Base-by-base conservation (phyloP, 2,329 filamentous ascomycete species). In the Hymenoscyphus albidus region DNA sequence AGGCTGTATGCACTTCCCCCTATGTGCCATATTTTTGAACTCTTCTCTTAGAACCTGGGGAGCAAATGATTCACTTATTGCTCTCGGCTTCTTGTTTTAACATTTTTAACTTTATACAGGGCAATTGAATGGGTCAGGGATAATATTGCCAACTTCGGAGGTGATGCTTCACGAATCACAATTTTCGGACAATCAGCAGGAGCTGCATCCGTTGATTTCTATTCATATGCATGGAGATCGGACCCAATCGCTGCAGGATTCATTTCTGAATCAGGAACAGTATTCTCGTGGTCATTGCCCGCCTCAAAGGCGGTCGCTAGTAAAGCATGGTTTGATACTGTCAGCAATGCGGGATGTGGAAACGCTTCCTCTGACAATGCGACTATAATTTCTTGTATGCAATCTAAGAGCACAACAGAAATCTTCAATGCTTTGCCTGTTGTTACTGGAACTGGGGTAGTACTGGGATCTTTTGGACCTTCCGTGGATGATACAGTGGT, bases 81-180 rank as follows among this genome's bases (percentile, higher is more conserved):
- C 35, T 35, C 35, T 35, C 35, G 9, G 35, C 35, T 35, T 10
- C 35, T 35, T 1, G 35, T 7, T 10, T 4, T 35, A 4, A 35
- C 35, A 35, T 7, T 35, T 35, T 4, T 35, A 35, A 35, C 35
- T 35, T 7, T 35, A 7, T 35, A 35, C 35, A 35, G 35, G 35
- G 80, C 84, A 5, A 77, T 89, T 16, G 77, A 80, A 67, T 90
- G 87, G 87, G 81, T 89, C 32, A 78, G 80, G 64, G 77, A 81
- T 32, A 88, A 88, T 72, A 83, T 87, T 59, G 81, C 74, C 1
- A 77, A 76, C 2, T 88, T 90, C 73, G 86, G 87, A 0, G 88
- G 87, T 1, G 83, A 89, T 67, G 77, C 77, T 1, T 74, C 75
- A 1, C 81, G 83, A 64, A 80, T 89, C 39, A 83, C 80, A 1